Percentiles rank a stretch among this genome's conserved stretches.
phyloP scores from a whole-genome alignment of 1,284 basidiomycete genomes.

The Irpex sp. region DNA sequence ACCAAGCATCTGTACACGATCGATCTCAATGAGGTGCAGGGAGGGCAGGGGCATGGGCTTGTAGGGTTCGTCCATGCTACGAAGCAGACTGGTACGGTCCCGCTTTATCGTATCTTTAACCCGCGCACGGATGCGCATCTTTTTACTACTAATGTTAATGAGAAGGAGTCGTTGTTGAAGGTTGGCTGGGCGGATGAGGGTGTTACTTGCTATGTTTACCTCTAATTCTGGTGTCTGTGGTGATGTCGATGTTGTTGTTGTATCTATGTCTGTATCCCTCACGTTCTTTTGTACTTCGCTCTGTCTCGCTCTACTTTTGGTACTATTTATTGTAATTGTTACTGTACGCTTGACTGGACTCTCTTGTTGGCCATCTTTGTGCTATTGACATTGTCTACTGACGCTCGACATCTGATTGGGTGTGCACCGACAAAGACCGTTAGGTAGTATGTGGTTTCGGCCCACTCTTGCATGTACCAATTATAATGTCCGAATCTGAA shows the following conservation, averaged over 20 bases:
- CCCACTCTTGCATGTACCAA: no score
- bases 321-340: not conserved
- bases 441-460: no score
- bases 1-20: conserved; percentile 15
- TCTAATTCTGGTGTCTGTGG: not conserved
- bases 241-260: not conserved
- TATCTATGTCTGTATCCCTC: not conserved
- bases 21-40: not conserved
- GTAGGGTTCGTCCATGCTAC: conserved; percentile 8
- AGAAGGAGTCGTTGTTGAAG: conserved; percentile 6
- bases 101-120: conserved; percentile 8
- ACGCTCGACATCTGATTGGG: no score
- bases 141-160: conserved; percentile 12
- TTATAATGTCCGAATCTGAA: no score
- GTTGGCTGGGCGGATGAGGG: conserved; percentile 10
- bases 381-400: no score
- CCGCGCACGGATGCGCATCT: conserved; percentile 8
- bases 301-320: not conserved
- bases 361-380: no score
- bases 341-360: no score
- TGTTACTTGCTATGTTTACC: conserved; percentile 11
- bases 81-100: conserved; percentile 2
- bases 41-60: conserved; percentile 4
- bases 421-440: no score
- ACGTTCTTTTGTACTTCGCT: not conserved